Conservation (phyloP, 2,329 filamentous ascomycete species). For the Fusarium verrucosum region DNA sequence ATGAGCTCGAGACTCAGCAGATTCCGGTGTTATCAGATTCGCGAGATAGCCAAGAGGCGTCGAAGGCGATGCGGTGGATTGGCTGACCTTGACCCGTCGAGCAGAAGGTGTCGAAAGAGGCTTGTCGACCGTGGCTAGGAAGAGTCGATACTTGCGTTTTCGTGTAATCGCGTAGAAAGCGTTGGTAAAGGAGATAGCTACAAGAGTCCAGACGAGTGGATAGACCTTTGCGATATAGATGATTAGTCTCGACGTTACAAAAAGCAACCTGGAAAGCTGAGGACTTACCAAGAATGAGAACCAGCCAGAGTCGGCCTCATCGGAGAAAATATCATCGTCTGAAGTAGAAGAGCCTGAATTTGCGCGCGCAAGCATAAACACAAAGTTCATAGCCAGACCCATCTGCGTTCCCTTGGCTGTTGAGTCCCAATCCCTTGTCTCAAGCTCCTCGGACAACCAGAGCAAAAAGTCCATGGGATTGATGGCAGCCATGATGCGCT, state of each 20-base stretch:
- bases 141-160: conserved; percentile 88
- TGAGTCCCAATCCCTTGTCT: conserved; percentile 90
- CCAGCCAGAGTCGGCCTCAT: conserved; percentile 72
- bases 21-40: conserved; percentile 71
- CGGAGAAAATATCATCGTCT: conserved; percentile 86
- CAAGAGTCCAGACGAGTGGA: conserved; percentile 75
- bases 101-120: conserved; percentile 84
- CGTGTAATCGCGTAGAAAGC: conserved; percentile 83
- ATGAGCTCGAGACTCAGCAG: conserved; percentile 84
- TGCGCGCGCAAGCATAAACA: conserved; percentile 83
- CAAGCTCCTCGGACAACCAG: conserved; percentile 91
- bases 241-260: conserved; percentile 14
- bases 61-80: conserved; percentile 74
- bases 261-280: not conserved
- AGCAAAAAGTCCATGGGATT: conserved; percentile 91
- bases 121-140: conserved; percentile 84
- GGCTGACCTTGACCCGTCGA: conserved; percentile 80
- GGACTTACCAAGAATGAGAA: conserved; percentile 63
- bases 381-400: conserved; percentile 78
- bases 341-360: conserved; percentile 67
- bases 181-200: conserved; percentile 75
- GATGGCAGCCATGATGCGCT: conserved; percentile 82
- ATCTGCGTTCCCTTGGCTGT: conserved; percentile 79
- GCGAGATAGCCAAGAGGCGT: conserved; percentile 82
- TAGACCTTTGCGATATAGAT: conserved; percentile 61